Conservation (phyloP, 805 yeast species). For the Wickerhamomyces xylosicus region DNA sequence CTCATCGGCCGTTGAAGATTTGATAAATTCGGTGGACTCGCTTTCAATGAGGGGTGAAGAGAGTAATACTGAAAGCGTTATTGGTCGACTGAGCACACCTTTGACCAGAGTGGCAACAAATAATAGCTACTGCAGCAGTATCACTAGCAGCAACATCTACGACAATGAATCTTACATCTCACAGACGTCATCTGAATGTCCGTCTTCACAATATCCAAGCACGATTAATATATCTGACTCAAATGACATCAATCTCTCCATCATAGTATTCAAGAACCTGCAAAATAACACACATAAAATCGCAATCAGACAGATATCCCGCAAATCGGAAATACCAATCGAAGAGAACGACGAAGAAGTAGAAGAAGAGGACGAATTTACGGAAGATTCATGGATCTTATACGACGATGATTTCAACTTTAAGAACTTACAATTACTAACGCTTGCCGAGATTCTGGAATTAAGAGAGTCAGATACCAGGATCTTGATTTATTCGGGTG, state of each 20-base stretch:
- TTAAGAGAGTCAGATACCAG: constrained; percentile 19
- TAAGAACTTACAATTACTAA: constrained; percentile 24
- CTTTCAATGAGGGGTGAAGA: neutral
- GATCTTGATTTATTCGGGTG: constrained; percentile 22
- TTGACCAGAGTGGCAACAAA: neutral
- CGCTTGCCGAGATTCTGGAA: constrained; percentile 24
- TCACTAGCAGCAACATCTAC: too few relatives aligned
- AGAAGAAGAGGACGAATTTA: constrained; percentile 14
- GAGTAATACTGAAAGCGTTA: neutral
- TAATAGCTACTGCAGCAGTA: too few relatives aligned
- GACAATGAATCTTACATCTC: too few relatives aligned
- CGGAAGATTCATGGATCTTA: constrained; percentile 31
- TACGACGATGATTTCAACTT: constrained; percentile 28
- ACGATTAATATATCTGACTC: too few relatives aligned
- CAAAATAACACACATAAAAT: constrained; percentile 12
- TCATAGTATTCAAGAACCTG: constrained; percentile 12
- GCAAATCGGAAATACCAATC: too few relatives aligned
- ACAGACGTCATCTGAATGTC: too few relatives aligned
- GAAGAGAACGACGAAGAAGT: too few relatives aligned
- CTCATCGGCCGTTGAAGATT: neutral
- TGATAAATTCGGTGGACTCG: neutral
- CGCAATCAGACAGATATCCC: constrained; percentile 16
- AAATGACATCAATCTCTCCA: constrained; percentile 8
- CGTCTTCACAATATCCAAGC: too few relatives aligned
- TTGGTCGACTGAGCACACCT: neutral